Conservation (phyloP, 2,329 filamentous ascomycete species). For the Mycosphaerella sp. region DNA sequence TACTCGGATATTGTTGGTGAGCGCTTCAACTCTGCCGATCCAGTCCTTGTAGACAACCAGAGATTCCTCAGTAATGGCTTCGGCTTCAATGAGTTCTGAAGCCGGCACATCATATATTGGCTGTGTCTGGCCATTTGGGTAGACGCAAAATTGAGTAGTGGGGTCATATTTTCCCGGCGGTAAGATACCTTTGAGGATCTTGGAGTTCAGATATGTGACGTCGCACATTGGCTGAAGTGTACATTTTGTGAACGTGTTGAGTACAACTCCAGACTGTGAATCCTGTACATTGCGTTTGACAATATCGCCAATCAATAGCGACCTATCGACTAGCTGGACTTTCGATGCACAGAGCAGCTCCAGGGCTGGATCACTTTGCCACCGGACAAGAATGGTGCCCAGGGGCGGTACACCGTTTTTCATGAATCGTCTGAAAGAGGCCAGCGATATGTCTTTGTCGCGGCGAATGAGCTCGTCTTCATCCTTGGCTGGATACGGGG, state of each 20-base stretch:
- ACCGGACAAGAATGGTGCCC: constrained; percentile 47
- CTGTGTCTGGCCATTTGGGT: constrained; percentile 15
- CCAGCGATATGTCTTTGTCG: constrained; percentile 31
- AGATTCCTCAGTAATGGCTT: constrained; percentile 43
- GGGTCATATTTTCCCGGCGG: constrained; percentile 14
- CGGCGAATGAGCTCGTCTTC: constrained; percentile 30
- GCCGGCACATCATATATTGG: constrained; percentile 28
- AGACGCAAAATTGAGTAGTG: constrained; percentile 14
- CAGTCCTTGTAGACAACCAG: constrained; percentile 51
- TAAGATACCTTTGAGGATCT: constrained; percentile 22
- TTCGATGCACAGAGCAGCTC: constrained; percentile 39
- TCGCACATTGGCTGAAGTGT: constrained; percentile 36
- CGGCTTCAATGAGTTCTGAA: constrained; percentile 27
- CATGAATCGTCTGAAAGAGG: constrained; percentile 37
- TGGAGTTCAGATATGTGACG: constrained; percentile 20
- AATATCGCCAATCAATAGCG: constrained; percentile 49
- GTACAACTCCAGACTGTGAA: constrained; percentile 50
- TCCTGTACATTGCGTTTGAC: constrained; percentile 47
- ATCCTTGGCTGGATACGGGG: constrained; percentile 37
- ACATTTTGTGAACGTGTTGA: constrained; percentile 44
- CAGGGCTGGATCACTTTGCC: constrained; percentile 40
- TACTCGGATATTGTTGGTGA: constrained; percentile 46
- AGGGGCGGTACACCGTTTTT: constrained; percentile 44
- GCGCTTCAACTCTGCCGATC: constrained; percentile 49
- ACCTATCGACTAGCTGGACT: constrained; percentile 49